phyloP scores from a whole-genome alignment of 176 grass and related monocot genomes.

The Carex kokanica region DNA sequence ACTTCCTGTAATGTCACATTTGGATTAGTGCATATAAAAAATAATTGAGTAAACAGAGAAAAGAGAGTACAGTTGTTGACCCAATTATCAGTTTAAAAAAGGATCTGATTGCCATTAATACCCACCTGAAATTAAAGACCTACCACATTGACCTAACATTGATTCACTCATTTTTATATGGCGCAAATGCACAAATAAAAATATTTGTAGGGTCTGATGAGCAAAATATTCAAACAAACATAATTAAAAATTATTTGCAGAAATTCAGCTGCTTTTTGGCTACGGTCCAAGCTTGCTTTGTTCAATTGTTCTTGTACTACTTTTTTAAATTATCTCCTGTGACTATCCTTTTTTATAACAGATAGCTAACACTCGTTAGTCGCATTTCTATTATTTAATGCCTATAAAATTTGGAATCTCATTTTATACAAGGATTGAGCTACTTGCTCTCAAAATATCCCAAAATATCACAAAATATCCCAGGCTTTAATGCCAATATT shows the following conservation, averaged over 20 bases:
- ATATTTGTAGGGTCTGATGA: not conserved
- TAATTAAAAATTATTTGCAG: not conserved
- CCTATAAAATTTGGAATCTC: not conserved
- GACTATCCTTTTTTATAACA: too few relatives aligned
- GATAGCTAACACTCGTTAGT: not conserved
- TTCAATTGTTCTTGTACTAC: too few relatives aligned
- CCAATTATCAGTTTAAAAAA: too few relatives aligned
- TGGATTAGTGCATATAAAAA: too few relatives aligned
- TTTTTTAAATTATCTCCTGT: too few relatives aligned
- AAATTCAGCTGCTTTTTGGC: not conserved
- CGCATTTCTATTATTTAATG: not conserved
- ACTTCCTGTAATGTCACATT: too few relatives aligned
- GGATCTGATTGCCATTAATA: too few relatives aligned
- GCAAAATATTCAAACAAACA: not conserved
- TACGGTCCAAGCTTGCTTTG: not conserved
- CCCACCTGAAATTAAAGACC: too few relatives aligned
- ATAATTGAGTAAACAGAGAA: too few relatives aligned
- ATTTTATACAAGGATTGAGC: not conserved
- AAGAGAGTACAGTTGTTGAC: too few relatives aligned
- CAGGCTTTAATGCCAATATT: not conserved
- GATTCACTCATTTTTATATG: too few relatives aligned
- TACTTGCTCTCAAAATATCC: conserved; percentile 7
- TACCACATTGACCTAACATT: too few relatives aligned
- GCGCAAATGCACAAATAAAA: not conserved
- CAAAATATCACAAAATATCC: not conserved